Evolutionary conservation across 2,329 filamentous ascomycete genomes (phyloP), one percentile per base, ranked within the genome.

Genomic region (Westerdykella aurantiaca): DNA sequence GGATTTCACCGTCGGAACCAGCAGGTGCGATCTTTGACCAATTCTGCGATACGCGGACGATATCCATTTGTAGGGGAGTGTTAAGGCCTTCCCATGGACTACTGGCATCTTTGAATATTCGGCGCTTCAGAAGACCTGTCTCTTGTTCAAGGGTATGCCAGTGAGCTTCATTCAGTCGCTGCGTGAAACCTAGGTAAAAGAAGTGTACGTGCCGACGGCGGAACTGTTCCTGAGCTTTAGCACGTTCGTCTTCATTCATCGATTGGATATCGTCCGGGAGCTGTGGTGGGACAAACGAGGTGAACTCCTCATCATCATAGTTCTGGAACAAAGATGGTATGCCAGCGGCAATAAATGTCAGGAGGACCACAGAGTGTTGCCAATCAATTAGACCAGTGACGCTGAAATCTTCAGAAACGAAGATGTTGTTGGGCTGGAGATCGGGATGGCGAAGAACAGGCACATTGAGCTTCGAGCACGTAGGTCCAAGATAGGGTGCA

Each of bases 311-410:
- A 46, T 68, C 65, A 21, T 55, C 51, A 48, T 69, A 71, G 44
- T 72, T 72, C 47, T 70, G 60, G 46, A 73, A 67, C 22, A 50
- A 49, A 6, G 55, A 53, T 18, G 69, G 70, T 38, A 74, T 68
- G 2, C 65, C 64, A 31, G 63, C 57, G 11, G 58, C 53, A 5
- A 70, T 55, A 39, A 68, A 64, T 9, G 63, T 61, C 4, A 68
- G 69, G n/a, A 70, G 60, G 21, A 62, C 51, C 2, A 57, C 37
- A 33, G 53, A 54, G 48, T 71, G 58, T 50, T 72, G 68, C 69
- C 68, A 72, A 46, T 73, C 69, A 31, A 72, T 69, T 1, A 72
- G 46, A 23, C 64, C 47, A 22, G 53, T 54, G 17, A 72, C 64
- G 6, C 63, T 58, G 38, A 57, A 52, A 23, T 60, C 44, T 5